Evolutionary conservation across 495 filamentous ascomycete species (phyloP).

Genomic region (Podospora pseudocomata): DNA sequence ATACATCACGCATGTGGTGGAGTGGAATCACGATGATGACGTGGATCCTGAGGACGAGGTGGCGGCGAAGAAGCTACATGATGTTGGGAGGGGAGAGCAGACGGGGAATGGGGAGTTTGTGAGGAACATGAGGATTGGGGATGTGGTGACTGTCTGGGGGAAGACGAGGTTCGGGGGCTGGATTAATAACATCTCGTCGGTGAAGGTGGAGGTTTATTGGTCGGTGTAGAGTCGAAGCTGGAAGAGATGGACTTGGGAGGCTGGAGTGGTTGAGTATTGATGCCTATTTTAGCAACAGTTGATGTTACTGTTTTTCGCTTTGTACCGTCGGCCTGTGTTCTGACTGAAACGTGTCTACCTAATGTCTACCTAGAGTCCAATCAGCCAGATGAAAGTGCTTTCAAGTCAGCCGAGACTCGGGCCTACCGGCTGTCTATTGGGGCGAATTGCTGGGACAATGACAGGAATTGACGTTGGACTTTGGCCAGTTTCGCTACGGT

Average conservation of each 20-base stretch:
- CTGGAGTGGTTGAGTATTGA: background rate
- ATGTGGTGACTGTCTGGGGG: constrained; percentile 64
- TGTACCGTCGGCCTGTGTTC: background rate
- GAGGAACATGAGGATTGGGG: constrained; percentile 55
- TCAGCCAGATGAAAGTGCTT: background rate
- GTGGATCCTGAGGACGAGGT: constrained; percentile 41
- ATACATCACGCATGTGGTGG: constrained; percentile 44
- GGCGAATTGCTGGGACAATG: background rate
- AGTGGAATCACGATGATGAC: constrained; percentile 56
- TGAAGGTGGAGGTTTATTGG: constrained; percentile 62
- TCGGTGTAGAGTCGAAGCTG: constrained; percentile 43
- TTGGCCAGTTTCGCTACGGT: background rate
- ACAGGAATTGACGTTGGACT: background rate
- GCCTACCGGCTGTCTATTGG: background rate
- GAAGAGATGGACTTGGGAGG: no score
- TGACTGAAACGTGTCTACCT: background rate
- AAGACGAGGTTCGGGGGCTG: constrained; percentile 61
- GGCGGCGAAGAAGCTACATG: constrained; percentile 31
- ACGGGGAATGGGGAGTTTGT: constrained; percentile 57
- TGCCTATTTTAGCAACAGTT: background rate
- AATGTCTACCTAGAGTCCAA: no score
- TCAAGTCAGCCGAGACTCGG: background rate
- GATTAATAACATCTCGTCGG: constrained; percentile 54
- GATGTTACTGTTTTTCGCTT: background rate
- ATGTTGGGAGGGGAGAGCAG: constrained; percentile 49